Percentiles rank a stretch among this genome's conserved stretches.
phyloP scores from a whole-genome alignment of 192 early-diverging fungal species.

The Lobosporangium transversale region DNA sequence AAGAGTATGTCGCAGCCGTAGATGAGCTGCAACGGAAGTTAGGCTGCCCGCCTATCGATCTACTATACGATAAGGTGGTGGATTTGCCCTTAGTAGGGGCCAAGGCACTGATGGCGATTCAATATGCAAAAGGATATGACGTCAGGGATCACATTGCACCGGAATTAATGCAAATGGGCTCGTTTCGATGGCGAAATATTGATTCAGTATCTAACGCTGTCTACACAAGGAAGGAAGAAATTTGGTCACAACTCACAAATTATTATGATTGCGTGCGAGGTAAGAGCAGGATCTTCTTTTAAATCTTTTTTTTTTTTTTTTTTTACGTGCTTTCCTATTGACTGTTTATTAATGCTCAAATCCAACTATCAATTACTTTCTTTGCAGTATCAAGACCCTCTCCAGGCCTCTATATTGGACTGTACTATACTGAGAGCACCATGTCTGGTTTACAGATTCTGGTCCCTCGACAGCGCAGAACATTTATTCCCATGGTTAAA shows the following conservation, averaged over 20 bases:
- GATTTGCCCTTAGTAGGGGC: conserved; percentile 41
- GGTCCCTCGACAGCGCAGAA: conserved; percentile 53
- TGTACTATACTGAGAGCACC: conserved; percentile 61
- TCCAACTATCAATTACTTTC: background rate
- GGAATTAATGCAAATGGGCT: conserved; percentile 45
- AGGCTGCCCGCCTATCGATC: conserved; percentile 35
- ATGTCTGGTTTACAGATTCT: conserved; percentile 55
- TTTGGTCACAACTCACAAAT: conserved; percentile 33
- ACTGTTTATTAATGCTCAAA: background rate
- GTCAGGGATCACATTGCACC: conserved; percentile 43
- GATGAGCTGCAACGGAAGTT: conserved; percentile 29
- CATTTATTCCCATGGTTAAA: conserved; percentile 56
- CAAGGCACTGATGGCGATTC: conserved; percentile 57
- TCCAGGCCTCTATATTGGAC: conserved; percentile 57
- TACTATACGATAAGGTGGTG: conserved; percentile 57
- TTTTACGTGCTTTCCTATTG: no score
- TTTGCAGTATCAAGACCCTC: conserved; percentile 48
- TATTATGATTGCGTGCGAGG: conserved; percentile 45
- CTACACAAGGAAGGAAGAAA: conserved; percentile 40
- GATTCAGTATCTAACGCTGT: conserved; percentile 38
- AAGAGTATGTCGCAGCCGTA: conserved; percentile 35
- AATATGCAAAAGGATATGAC: conserved; percentile 39
- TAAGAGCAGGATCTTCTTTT: background rate
- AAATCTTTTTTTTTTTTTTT: background rate
- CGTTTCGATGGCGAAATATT: conserved; percentile 53